Conservation (phyloP, 2,329 filamentous ascomycete genomes). For the Penicillium sp. region DNA sequence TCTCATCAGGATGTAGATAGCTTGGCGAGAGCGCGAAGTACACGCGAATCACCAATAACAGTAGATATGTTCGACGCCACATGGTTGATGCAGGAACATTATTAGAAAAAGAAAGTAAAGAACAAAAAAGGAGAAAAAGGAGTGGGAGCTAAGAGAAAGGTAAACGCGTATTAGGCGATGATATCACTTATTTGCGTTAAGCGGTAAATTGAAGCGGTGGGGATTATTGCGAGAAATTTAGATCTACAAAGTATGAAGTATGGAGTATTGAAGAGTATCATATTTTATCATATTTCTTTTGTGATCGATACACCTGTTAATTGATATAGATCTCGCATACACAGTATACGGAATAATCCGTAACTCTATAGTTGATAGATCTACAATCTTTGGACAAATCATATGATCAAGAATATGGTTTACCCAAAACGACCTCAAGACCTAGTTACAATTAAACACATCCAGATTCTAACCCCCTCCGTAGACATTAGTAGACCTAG, state of each 20-base stretch:
- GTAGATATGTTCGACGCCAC: constrained; percentile 87
- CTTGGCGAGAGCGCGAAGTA: constrained; percentile 93
- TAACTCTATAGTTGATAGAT: neutral
- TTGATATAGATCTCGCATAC: neutral
- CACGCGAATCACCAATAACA: constrained; percentile 80
- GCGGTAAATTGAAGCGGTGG: neutral
- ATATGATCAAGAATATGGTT: neutral
- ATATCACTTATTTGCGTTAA: constrained; percentile 20
- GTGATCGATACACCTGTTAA: neutral
- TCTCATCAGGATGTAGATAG: constrained; percentile 97
- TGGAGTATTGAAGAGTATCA: too few species aligned
- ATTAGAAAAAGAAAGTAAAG: constrained; percentile 11
- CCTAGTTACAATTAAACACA: neutral
- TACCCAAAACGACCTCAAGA: neutral
- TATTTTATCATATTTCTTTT: too few species aligned
- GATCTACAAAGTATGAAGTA: neutral
- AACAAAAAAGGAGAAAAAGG: neutral
- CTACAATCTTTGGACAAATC: neutral
- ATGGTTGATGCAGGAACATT: constrained; percentile 50
- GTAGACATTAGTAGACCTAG: neutral
- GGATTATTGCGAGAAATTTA: neutral
- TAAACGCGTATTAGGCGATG: constrained; percentile 24
- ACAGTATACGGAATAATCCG: neutral
- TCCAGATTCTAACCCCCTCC: neutral
- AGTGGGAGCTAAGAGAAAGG: constrained; percentile 3